Percentiles rank a stretch among this genome's conserved stretches.
Evolutionary conservation across 306 rosid species (phyloP).

Genomic region (Aeschynomene evenia): DNA sequence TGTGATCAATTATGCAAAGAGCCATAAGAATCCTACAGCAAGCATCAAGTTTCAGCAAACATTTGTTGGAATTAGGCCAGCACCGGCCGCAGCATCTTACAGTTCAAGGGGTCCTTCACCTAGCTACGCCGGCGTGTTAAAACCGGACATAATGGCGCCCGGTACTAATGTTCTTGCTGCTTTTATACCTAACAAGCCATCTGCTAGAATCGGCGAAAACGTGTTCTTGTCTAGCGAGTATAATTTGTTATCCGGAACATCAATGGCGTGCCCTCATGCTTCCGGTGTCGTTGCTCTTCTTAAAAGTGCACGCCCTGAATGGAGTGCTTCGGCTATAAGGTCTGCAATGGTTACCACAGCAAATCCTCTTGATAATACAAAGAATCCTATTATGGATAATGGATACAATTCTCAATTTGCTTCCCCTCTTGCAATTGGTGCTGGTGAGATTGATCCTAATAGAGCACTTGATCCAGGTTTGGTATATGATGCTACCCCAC

Average conservation of each 20-base stretch:
- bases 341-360: slow-evolving; percentile 38
- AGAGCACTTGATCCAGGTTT: slow-evolving; percentile 55
- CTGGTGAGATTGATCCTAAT: slow-evolving; percentile 51
- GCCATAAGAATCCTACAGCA: background rate
- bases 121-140: slow-evolving; percentile 21
- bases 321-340: slow-evolving; percentile 39
- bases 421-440: slow-evolving; percentile 51
- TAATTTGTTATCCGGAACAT: slow-evolving; percentile 37
- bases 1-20: slow-evolving; percentile 26
- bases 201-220: slow-evolving; percentile 20
- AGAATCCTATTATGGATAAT: slow-evolving; percentile 35
- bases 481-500: slow-evolving; percentile 48
- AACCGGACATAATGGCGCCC: slow-evolving; percentile 47
- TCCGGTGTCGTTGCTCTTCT: slow-evolving; percentile 37
- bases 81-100: slow-evolving; percentile 40
- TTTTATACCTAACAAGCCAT: background rate
- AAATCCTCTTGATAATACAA: slow-evolving; percentile 28
- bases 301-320: slow-evolving; percentile 27
- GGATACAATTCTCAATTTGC: slow-evolving; percentile 24
- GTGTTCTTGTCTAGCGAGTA: slow-evolving; percentile 30
- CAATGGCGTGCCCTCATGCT: slow-evolving; percentile 35
- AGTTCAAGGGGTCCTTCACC: slow-evolving; percentile 47
- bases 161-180: slow-evolving; percentile 35
- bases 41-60: slow-evolving; percentile 39
- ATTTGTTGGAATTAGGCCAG: slow-evolving; percentile 34